These are phyloP conservation scores for Wickerhamiella allomyrinae DNA, from an alignment of 805 yeast genomes.

Conservation along the genomic window DNA sequence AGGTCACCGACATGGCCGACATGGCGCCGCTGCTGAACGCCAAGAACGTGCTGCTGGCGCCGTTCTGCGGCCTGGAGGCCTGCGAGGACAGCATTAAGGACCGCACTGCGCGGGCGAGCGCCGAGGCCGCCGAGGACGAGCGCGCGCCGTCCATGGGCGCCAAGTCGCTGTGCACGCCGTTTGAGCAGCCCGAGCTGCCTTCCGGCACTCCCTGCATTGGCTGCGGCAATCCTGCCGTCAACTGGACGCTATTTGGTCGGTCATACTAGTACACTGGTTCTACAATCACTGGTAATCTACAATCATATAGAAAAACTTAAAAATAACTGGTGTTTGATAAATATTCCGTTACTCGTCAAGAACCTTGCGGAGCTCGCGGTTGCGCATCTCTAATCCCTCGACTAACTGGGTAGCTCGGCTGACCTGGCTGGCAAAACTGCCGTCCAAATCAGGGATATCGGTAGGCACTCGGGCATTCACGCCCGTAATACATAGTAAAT, in stretches of 20 bases:
- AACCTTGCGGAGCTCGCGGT: constrained; percentile 10
- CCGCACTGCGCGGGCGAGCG: constrained; percentile 58
- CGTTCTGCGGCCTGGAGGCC: constrained; percentile 92
- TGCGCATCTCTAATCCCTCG: constrained; percentile 12
- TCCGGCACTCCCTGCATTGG: constrained; percentile 73
- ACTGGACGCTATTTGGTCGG: constrained; percentile 94
- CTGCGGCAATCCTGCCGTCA: constrained; percentile 62
- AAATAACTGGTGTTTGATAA: neutral
- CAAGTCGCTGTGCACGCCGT: constrained; percentile 92
- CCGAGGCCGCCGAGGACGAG: constrained; percentile 79
- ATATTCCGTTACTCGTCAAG: neutral
- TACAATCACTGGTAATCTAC: no score
- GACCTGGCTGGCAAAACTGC: constrained; percentile 10
- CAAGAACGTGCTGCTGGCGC: constrained; percentile 81
- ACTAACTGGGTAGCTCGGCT: constrained; percentile 8
- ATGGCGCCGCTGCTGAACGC: constrained; percentile 85
- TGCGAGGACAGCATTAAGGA: constrained; percentile 98
- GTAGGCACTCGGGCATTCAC: constrained; percentile 11
- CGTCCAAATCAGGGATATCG: constrained; percentile 13
- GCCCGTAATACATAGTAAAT: constrained; percentile 11
- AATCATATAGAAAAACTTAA: neutral
- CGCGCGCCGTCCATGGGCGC: constrained; percentile 99
- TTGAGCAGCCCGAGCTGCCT: constrained; percentile 73
- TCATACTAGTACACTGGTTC: constrained; percentile 64
- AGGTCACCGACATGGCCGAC: constrained; percentile 75